Conservation (phyloP, 1,139 yeast genomes). For the Wickerhamiella pararugosa region DNA sequence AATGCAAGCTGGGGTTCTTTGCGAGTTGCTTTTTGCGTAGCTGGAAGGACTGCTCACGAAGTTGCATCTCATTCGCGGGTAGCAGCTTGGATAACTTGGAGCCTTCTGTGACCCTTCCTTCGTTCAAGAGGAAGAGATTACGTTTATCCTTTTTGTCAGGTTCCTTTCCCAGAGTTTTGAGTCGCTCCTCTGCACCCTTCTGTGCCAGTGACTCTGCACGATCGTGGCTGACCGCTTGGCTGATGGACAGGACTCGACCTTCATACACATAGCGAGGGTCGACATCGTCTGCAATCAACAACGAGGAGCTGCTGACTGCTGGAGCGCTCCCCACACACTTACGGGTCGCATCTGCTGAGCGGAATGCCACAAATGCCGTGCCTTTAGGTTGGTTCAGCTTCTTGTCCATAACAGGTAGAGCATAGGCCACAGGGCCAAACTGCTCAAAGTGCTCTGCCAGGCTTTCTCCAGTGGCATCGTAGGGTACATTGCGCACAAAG, state of each 20-base stretch:
- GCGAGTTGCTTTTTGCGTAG: conserved; percentile 80
- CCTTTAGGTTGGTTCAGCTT: conserved; percentile 82
- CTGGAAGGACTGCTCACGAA: conserved; percentile 77
- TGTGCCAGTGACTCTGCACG: conserved; percentile 70
- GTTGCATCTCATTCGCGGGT: conserved; percentile 60
- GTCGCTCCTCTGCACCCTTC: conserved; percentile 56
- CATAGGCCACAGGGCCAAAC: conserved; percentile 84
- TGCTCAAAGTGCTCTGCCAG: conserved; percentile 61
- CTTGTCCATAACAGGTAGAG: conserved; percentile 81
- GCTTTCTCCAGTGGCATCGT: conserved; percentile 76
- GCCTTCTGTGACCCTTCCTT: conserved; percentile 75
- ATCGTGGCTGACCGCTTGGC: conserved; percentile 76
- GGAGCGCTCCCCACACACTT: conserved; percentile 73
- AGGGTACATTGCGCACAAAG: conserved; percentile 86
- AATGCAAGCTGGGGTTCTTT: conserved; percentile 79
- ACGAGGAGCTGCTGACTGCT: conserved; percentile 45
- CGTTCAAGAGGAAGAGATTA: conserved; percentile 72
- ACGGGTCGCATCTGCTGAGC: conserved; percentile 42
- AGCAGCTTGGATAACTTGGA: conserved; percentile 64
- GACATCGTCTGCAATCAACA: conserved; percentile 84
- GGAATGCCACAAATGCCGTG: conserved; percentile 87
- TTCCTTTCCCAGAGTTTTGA: conserved; percentile 64
- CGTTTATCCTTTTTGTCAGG: conserved; percentile 72
- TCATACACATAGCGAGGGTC: conserved; percentile 79
- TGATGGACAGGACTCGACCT: conserved; percentile 73